Base-by-base conservation (phyloP, 1,284 basidiomycete species). In the Cryptococcus deneoformans region DNA sequence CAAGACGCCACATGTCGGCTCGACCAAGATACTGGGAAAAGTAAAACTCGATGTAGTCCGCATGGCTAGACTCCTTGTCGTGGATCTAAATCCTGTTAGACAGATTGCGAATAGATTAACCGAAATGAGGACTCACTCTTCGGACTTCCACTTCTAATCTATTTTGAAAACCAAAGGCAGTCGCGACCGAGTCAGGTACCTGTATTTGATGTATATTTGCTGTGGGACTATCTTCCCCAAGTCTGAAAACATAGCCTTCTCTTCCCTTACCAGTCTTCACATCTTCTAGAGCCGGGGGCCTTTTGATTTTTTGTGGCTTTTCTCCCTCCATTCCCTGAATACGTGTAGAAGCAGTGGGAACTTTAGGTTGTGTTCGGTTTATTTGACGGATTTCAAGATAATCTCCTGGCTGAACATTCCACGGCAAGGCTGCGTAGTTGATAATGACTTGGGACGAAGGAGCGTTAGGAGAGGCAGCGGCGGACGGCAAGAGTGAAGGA, bases 21-120 rank as follows among this genome's bases (percentile, higher is more conserved):
- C 93, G 85, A 29, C 91, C 92, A 9, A 95, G 81, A 69, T 94
- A 94, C 71, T 93, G 91, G 69, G 95, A 92, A 72, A 96, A 96
- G 49, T 86, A 85, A 54, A 96, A 83, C 69, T 96, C 93, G 52
- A 95, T 82, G 70, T 88, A 89, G 62, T 92, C 88, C 1, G 89
- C 89, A 43, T 82, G 82, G 63, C 84, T 85, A 20, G 55, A 58
- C 36, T 60, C 56, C 40, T 80, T 78, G 5, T 81, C 77, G 62
- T 89, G 83, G 35, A 91, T 85, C 89, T 91, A 58, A 0, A 20
- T 35, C 6, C 34, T 29, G 36, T 57, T 24, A 51, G 43, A 57
- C 56, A 52, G 7, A 51, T 16, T 36, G 12, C 10, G 38, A 6
- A 39, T 54, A 64, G 40, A 63, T 85, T 86, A 40, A 11, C 35